Base-by-base conservation (phyloP, 140 eudicot genomes). In the Flaveria floridana region DNA sequence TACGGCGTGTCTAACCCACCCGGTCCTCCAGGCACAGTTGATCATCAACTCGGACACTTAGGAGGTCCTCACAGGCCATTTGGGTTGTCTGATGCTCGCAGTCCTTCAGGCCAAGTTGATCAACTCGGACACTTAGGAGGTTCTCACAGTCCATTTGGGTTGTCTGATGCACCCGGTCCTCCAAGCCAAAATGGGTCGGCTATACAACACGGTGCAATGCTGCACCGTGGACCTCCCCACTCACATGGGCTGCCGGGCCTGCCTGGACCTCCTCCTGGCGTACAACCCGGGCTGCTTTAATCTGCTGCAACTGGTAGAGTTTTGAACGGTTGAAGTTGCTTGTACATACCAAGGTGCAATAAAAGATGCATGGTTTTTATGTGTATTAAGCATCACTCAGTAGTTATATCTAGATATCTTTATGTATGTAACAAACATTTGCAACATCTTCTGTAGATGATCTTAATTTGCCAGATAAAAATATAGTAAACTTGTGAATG, bases 251-350 rank as follows among this genome's bases (percentile, higher is more conserved):
- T 6, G 15, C n/a, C 57, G 6, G 74, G 57, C 39, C 61, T 66
- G 6, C 81, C 81, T 41, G 68, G 52, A 65, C 72, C 57, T 21
- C 77, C 73, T 13, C 77, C 73, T n/a, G 14, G 55, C 62, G 30
- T 74, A 44, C 57, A 44, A 20, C 73, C 73, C 1, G 56, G 56
- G 56, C 58, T 18, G 10, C 70, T 74, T 61, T 74, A 74, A 46
- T 21, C n/a, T 2, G 18, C 42, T 19, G 68, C 62, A 72, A 18
- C 72, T 41, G 8, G 26, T 12, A 57, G 6, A 73, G 21, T 74
- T 25, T 62, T 13, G 48, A 12, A 75, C 71, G 0, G 25, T 52
- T 51, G 56, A 20, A 12, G 41, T 47, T 26, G 52, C 21, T 6
- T 76, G 15, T 76, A 48, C 13, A 50, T 64, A 64, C 65, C 16